Base-by-base conservation (phyloP, 1,284 basidiomycete species). In the Marasmius tenuissimus region DNA sequence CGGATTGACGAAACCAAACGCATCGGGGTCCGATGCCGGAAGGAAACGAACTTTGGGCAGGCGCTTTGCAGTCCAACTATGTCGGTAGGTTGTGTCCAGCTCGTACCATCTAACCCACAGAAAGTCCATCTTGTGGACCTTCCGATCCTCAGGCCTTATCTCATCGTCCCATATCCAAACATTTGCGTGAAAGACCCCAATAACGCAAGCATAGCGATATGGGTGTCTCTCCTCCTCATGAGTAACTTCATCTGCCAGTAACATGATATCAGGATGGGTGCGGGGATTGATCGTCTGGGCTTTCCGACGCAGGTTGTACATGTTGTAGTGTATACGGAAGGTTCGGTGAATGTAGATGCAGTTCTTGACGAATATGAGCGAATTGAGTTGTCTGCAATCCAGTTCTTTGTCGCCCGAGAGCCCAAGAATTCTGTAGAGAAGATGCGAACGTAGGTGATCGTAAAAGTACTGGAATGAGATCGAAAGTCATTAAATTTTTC, bases 1-100 rank as follows among this genome's bases (percentile, higher is more conserved):
- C 0, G 74, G 75, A 60, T 75, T 65, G n/a, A 76, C 45, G 62
- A 76, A 76, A 0, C 68, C 70, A 53, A 73, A 76, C 0, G 71
- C 68, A 7, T 66, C 45, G 0, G 40, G 54, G 34, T 70, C 63
- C 0, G 48, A 34, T 33, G 61, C 56, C 1, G 60, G 57, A 20
- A 70, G 39, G 50, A 72, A 74, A 6, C 56, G 51, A 27, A 75
- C 16, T 5, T 67, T 67, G 38, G 57, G 63, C 1, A 70, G 62
- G 0, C 68, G 66, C 12, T 60, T 57, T 10, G 51, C 35, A 9
- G 60, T 38, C 45, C 64, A 70, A 0, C 71, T 69, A 7, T 57
- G 61, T 6, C 60, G 61, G 33, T 49, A 61, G 2, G 35, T 60
- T 4, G 18, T 38, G 18, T 68, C 66, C 1, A 58, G 51, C 7